These are phyloP conservation scores for Sphaerostilbella broomeana DNA, from an alignment of 2,329 filamentous ascomycete species.

Conservation along the genomic window DNA sequence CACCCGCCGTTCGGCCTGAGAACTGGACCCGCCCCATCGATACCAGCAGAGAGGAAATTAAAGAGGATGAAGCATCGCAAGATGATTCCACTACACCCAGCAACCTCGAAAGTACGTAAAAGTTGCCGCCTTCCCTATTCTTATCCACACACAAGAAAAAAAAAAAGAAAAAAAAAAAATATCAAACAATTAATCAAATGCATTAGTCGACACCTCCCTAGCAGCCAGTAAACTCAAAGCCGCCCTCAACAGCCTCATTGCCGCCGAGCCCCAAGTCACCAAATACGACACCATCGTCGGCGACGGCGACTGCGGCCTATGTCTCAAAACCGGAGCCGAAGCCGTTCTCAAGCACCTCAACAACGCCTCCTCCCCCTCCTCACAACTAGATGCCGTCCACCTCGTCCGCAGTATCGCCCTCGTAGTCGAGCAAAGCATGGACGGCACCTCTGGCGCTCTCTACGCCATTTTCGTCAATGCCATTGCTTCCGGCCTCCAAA, in stretches of 20 bases:
- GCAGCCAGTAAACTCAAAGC: constrained; percentile 7
- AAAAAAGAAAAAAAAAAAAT: too few species aligned
- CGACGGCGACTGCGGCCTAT: constrained; percentile 25
- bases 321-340: constrained; percentile 31
- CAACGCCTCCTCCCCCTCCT: constrained; percentile 38
- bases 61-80: constrained; percentile 1
- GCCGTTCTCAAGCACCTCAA: constrained; percentile 53
- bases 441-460: constrained; percentile 66
- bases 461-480: constrained; percentile 72
- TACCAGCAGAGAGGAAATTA: constrained; percentile 7
- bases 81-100: constrained; percentile 10
- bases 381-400: constrained; percentile 6
- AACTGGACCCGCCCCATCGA: constrained; percentile 14
- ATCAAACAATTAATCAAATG: neutral
- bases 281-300: constrained; percentile 24
- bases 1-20: constrained; percentile 20
- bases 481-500: constrained; percentile 38
- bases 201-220: constrained; percentile 12
- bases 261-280: constrained; percentile 28
- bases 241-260: constrained; percentile 23
- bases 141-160: too few species aligned
- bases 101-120: constrained; percentile 12
- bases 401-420: constrained; percentile 32
- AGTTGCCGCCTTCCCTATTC: neutral
- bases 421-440: constrained; percentile 63